Evolutionary conservation across 2,329 filamentous ascomycete genomes (phyloP), one percentile per base, ranked within the genome.

Genomic region (Colletotrichum phormii): DNA sequence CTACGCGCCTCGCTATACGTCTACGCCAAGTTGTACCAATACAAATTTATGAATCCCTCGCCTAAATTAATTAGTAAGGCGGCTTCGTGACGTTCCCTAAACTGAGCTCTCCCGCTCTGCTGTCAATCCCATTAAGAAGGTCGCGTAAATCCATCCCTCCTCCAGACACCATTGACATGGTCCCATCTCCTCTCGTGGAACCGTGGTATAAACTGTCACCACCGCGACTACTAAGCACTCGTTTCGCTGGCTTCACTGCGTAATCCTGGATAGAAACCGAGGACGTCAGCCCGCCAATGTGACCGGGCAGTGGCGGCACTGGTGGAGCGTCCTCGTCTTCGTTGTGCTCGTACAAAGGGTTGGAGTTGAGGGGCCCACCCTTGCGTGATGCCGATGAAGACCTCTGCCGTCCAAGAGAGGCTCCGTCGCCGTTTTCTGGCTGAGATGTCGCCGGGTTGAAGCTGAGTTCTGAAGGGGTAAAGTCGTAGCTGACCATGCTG

Each of bases 401-500:
- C 68, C 81, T 76, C 74, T 79, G 77, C 13, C 77, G 76, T 76
- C 79, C 51, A 72, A 64, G 78, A 77, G 13, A 77, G 77, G 22
- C 76, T 76, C 66, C 68, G 37, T 80, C 78, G 31, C 75, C 76
- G 18, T 78, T 77, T 29, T 80, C 81, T 26, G 75, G 70, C 54
- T 72, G 67, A 15, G 68, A 62, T 29, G 70, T 75, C 71, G 77
- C 79, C 68, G 77, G 86, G 77, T 89, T 90, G 79, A 89, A 91
- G 51, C 90, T 92, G 24, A 90, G 82, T 77, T 94, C 92, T 7
- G 91, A 93, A n/a, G 89, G 86, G 57, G 89, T 89, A 75, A 89
- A 87, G 69, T 94, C 92, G 75, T 91, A 93, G 82, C 91, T 93
- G 75, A 92, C 88, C 85, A 94, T 89, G 80, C 91, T 94, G 66